phyloP scores from a whole-genome alignment of 169 alveolate genomes.

The Plasmodium ovale region DNA sequence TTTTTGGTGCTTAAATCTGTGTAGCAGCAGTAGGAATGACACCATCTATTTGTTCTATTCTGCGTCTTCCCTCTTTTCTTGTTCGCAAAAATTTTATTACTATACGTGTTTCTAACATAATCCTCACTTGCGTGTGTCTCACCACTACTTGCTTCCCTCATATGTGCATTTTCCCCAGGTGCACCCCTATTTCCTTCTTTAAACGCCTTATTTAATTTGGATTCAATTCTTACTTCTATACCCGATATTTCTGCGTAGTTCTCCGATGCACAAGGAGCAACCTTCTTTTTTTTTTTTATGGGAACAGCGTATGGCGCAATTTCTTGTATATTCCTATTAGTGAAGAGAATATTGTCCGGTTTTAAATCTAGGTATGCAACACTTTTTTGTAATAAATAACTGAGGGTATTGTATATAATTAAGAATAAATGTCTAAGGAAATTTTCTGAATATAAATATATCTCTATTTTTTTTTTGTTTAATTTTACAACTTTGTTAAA shows the following conservation, averaged over 20 bases:
- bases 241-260: conserved; percentile 10
- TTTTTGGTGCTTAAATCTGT: conserved; percentile 19
- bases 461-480: conserved; percentile 6
- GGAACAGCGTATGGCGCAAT: conserved; percentile 16
- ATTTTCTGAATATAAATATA: conserved; percentile 52
- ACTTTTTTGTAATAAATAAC: conserved; percentile 48
- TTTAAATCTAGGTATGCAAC: conserved; percentile 55
- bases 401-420: conserved; percentile 35
- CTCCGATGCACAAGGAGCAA: not conserved
- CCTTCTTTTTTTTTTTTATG: conserved; percentile 31
- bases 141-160: too few relatives aligned
- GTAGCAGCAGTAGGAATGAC: conserved; percentile 7
- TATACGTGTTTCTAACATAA: not conserved
- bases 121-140: not conserved
- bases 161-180: not conserved
- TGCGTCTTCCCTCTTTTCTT: conserved; percentile 11
- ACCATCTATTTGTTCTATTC: not conserved
- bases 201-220: conserved; percentile 5
- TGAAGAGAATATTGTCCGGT: conserved; percentile 67
- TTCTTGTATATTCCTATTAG: conserved; percentile 6
- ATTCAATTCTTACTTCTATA: conserved; percentile 3
- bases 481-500: conserved; percentile 7
- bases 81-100: conserved; percentile 1
- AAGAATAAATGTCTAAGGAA: conserved; percentile 36
- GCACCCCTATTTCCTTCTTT: not conserved